A percentile compares a stretch with the other conserved stretches of the same genome.
These are phyloP conservation scores for Acanthamoeba triangularis DNA, from an alignment of 208 protist species.

Conservation along the genomic window DNA sequence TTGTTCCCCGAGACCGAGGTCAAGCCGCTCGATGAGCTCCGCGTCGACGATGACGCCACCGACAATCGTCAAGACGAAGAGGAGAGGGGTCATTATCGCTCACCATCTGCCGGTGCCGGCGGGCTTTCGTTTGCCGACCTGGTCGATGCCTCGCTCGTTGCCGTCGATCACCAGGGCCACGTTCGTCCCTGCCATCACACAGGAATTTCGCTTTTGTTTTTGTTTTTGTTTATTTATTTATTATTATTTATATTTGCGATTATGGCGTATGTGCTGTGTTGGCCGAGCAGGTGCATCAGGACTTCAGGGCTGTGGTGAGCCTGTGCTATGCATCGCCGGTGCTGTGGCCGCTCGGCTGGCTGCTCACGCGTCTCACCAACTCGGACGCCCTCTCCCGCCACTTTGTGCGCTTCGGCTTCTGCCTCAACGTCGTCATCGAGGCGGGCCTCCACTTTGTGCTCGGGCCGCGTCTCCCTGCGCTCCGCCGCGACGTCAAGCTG, in stretches of 20 bases:
- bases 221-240: not conserved
- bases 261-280: not conserved
- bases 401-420: not conserved
- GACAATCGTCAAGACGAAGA: not conserved
- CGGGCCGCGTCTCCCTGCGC: not conserved
- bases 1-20: slow-evolving; percentile 50
- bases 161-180: slow-evolving; percentile 33
- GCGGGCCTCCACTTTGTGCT: not conserved
- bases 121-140: not conserved
- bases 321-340: slow-evolving; percentile 34
- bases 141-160: not conserved
- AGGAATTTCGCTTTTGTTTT: not conserved
- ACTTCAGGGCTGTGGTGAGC: not conserved
- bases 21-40: not conserved
- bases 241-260: not conserved
- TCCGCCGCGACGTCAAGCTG: not conserved
- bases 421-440: slow-evolving; percentile 11
- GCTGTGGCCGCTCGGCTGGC: slow-evolving; percentile 19
- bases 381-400: not conserved
- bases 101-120: not conserved
- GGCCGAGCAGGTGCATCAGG: not conserved
- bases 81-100: not conserved
- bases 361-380: not conserved
- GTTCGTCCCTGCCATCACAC: not conserved
- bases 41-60: not conserved